These are phyloP conservation scores for Moringa oleifera DNA, from an alignment of 345 rosid genomes.

Conservation along the genomic window DNA sequence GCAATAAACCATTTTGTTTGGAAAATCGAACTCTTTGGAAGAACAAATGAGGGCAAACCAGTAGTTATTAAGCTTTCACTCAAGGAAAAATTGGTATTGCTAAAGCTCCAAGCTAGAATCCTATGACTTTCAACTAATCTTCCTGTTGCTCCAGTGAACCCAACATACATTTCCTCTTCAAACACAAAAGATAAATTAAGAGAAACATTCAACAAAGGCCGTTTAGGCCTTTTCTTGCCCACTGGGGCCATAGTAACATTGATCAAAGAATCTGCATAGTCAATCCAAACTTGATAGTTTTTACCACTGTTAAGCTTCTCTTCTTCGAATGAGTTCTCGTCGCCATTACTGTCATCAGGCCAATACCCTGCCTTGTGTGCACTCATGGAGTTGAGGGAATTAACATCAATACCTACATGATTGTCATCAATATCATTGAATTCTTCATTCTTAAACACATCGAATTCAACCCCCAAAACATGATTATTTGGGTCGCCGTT, in stretches of 20 bases:
- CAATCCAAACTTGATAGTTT: constrained; percentile 86
- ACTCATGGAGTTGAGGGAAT: constrained; percentile 45
- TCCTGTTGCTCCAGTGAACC: constrained; percentile 72
- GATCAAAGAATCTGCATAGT: constrained; percentile 41
- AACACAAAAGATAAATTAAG: constrained; percentile 51
- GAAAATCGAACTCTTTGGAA: constrained; percentile 37
- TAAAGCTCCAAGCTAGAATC: constrained; percentile 77
- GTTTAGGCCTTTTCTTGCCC: constrained; percentile 33
- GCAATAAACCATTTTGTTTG: constrained; percentile 43
- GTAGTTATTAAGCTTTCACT: constrained; percentile 46
- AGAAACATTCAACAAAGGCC: constrained; percentile 38
- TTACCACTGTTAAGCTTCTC: constrained; percentile 60
- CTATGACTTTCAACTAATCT: constrained; percentile 51
- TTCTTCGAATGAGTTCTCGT: constrained; percentile 27
- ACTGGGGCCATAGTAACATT: constrained; percentile 35
- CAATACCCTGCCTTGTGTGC: constrained; percentile 53
- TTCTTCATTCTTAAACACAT: constrained; percentile 63
- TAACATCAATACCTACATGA: constrained; percentile 71
- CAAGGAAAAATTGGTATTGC: constrained; percentile 48
- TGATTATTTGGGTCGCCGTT: constrained; percentile 35
- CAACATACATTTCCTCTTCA: constrained; percentile 65
- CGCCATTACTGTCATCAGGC: constrained; percentile 18
- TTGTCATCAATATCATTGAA: constrained; percentile 55
- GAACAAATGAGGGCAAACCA: constrained; percentile 69
- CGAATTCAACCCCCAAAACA: constrained; percentile 60